These are phyloP conservation scores for Ophiocordyceps camponoti-floridani DNA, from an alignment of 2,329 filamentous ascomycete genomes.

Conservation along the genomic window DNA sequence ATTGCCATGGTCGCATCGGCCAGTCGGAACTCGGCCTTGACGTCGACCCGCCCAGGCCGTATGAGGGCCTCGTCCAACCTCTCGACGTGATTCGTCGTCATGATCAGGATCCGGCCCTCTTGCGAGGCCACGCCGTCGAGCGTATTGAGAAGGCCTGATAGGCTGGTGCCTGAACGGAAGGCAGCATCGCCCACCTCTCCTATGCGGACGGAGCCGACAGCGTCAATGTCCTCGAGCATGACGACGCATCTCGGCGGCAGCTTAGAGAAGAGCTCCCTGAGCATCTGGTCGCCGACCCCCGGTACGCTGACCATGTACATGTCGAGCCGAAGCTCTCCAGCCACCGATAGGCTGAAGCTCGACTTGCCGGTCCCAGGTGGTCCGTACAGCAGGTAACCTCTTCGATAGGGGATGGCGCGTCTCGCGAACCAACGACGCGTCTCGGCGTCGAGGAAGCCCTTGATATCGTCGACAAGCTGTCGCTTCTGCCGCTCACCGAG, in stretches of 20 bases:
- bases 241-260: constrained; percentile 18
- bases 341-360: constrained; percentile 17
- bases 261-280: constrained; percentile 12
- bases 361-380: constrained; percentile 21
- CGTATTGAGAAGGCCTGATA: constrained; percentile 7
- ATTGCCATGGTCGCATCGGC: neutral
- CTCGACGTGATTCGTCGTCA: constrained; percentile 9
- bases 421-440: constrained; percentile 13
- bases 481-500: constrained; percentile 4
- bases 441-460: constrained; percentile 16
- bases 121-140: constrained; percentile 7
- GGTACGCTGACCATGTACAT: constrained; percentile 18
- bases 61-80: constrained; percentile 8
- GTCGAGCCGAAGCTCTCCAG: constrained; percentile 16
- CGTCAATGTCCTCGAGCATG: constrained; percentile 21
- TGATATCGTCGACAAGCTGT: constrained; percentile 13
- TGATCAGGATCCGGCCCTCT: constrained; percentile 8
- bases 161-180: constrained; percentile 1
- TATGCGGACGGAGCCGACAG: constrained; percentile 4
- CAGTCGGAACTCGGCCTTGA: constrained; percentile 23
- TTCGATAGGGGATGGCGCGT: constrained; percentile 10
- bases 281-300: constrained; percentile 9
- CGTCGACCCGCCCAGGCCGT: constrained; percentile 32
- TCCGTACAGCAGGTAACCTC: constrained; percentile 20
- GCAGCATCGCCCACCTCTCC: neutral